A percentile compares a stretch with the other conserved stretches of the same genome.
phyloP scores from a whole-genome alignment of 1,284 basidiomycete species.

The Cryptococcus hybrid region DNA sequence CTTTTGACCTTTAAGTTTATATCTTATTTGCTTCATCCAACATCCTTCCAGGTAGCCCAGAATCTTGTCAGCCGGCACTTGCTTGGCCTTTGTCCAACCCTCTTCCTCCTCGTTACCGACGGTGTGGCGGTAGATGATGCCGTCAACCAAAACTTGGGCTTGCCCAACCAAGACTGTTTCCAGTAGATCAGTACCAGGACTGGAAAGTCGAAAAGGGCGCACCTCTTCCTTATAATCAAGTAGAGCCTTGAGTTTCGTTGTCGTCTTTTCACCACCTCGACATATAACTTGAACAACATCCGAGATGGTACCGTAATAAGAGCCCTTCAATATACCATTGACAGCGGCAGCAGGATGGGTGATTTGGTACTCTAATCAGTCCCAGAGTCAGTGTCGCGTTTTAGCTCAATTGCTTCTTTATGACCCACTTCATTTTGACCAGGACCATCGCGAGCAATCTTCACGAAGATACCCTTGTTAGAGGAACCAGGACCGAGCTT shows the following conservation, averaged over 20 bases:
- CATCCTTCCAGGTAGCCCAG: constrained; percentile 83
- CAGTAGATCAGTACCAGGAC: neutral
- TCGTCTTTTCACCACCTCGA: constrained; percentile 61
- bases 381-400: neutral
- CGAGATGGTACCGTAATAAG: constrained; percentile 71
- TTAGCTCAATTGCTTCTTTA: constrained; percentile 19
- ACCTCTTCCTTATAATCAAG: constrained; percentile 97
- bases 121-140: constrained; percentile 77
- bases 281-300: constrained; percentile 76
- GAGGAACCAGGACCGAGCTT: constrained; percentile 76
- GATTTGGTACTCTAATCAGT: constrained; percentile 64
- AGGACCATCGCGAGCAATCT: constrained; percentile 64
- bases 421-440: constrained; percentile 65
- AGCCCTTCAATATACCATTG: constrained; percentile 77
- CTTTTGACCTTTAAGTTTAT: constrained; percentile 66
- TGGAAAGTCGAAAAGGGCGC: constrained; percentile 27
- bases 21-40: constrained; percentile 81
- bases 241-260: constrained; percentile 67
- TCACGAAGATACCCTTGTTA: constrained; percentile 86
- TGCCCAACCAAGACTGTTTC: constrained; percentile 82
- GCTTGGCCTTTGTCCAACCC: constrained; percentile 79
- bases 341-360: constrained; percentile 87
- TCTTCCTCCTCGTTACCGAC: constrained; percentile 57
- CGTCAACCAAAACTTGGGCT: constrained; percentile 84
- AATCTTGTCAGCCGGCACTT: constrained; percentile 75